Percentiles rank a stretch among this genome's conserved stretches.
Evolutionary conservation across 2,329 filamentous ascomycete genomes (phyloP).

Genomic region (Anisogramma anomala): DNA sequence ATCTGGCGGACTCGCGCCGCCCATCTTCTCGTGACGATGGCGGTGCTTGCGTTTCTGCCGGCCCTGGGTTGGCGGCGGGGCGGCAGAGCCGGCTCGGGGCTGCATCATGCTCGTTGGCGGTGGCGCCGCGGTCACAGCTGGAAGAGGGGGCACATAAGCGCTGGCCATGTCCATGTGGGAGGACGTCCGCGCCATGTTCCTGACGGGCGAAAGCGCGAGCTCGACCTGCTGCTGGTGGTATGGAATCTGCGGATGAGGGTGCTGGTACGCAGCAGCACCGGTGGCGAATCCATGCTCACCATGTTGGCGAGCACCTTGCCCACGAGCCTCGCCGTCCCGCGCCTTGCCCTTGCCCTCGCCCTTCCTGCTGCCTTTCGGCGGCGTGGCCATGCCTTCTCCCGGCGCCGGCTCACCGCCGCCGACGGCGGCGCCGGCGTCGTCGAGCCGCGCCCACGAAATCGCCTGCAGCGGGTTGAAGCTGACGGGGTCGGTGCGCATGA

Average conservation of each 20-base stretch:
- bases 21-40: neutral
- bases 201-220: neutral
- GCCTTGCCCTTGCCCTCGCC: neutral
- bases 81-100: too few species aligned
- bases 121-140: neutral
- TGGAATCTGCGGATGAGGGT: neutral
- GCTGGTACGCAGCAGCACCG: too few species aligned
- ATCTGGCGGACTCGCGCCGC: neutral
- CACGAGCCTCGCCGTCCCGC: neutral
- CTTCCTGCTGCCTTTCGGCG: neutral
- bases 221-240: too few species aligned
- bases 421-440: neutral
- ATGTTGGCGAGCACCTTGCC: too few species aligned
- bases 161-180: slow-evolving; percentile 2
- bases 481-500: slow-evolving; percentile 11
- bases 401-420: too few species aligned
- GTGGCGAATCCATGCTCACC: too few species aligned
- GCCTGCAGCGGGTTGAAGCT: slow-evolving; percentile 14
- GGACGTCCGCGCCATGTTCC: slow-evolving; percentile 6
- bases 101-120: neutral
- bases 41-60: neutral
- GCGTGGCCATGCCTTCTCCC: neutral
- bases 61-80: neutral
- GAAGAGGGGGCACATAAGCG: neutral
- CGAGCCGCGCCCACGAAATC: slow-evolving; percentile 10